Conservation (phyloP, 2,329 filamentous ascomycete genomes). For the Hortaea werneckii region DNA sequence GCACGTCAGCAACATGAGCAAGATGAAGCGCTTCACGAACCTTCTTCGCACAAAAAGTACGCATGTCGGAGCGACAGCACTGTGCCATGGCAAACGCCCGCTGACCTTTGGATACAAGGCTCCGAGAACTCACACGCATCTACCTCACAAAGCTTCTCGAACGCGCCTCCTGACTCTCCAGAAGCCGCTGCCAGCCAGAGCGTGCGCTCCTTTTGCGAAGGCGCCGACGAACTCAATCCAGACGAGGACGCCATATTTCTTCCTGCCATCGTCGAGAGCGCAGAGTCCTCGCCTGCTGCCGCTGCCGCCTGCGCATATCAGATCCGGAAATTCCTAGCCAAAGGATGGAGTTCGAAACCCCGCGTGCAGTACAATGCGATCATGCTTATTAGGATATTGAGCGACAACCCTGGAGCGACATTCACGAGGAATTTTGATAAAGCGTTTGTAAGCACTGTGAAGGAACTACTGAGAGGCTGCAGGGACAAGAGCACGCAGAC, state of each 20-base stretch:
- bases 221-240: constrained; percentile 49
- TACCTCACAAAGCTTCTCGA: constrained; percentile 8
- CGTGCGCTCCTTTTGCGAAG: constrained; percentile 73
- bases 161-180: constrained; percentile 40
- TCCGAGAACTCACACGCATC: not conserved
- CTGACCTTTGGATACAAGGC: not conserved
- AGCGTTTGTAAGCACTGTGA: constrained; percentile 68
- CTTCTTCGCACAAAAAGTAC: constrained; percentile 12
- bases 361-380: constrained; percentile 89
- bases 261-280: constrained; percentile 85
- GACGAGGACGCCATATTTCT: constrained; percentile 88
- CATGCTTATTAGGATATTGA: constrained; percentile 86
- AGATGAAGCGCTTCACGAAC: constrained; percentile 18
- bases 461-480: constrained; percentile 61
- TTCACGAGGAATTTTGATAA: constrained; percentile 88
- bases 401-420: constrained; percentile 79
- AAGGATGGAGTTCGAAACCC: constrained; percentile 50
- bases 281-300: constrained; percentile 81
- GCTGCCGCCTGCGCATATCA: constrained; percentile 70
- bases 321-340: constrained; percentile 73
- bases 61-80: not conserved
- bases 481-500: constrained; percentile 70
- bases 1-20: not conserved
- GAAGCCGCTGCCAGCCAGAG: constrained; percentile 56
- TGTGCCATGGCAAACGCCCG: not conserved